phyloP scores from a whole-genome alignment of 2,329 filamentous ascomycete species.

The Colletotrichum filicis region DNA sequence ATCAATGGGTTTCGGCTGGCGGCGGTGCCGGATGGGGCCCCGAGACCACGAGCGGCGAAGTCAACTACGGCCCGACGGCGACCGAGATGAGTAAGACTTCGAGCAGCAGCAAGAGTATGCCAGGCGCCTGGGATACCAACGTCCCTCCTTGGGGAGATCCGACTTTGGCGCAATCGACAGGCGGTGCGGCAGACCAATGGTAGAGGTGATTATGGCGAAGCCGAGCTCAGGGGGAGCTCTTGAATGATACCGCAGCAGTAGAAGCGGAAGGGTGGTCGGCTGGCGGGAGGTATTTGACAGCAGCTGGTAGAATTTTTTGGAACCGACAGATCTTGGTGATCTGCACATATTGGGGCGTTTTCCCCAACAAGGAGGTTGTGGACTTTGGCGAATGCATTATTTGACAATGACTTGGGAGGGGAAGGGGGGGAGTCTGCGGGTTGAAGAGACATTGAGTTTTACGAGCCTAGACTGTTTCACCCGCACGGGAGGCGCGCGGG shows the following conservation, averaged over 20 bases:
- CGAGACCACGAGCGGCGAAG: conserved; percentile 3
- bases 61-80: conserved; percentile 20
- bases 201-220: not conserved
- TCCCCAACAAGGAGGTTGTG: not conserved
- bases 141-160: conserved; percentile 24
- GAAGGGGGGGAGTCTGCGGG: not conserved
- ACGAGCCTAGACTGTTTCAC: not conserved
- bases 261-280: not conserved
- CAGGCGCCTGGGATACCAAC: conserved; percentile 31
- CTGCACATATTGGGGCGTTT: not conserved
- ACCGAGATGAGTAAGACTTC: conserved; percentile 28
- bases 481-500: not conserved
- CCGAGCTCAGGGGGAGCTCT: not conserved
- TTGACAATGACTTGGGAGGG: not conserved
- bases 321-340: not conserved
- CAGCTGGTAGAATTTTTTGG: not conserved
- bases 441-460: not conserved
- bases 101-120: conserved; percentile 34
- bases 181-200: conserved; percentile 22
- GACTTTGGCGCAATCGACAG: conserved; percentile 26
- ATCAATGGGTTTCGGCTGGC: not conserved
- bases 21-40: conserved; percentile 28
- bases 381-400: not conserved
- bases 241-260: not conserved
- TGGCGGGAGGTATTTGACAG: not conserved